Evolutionary conservation across 1,284 basidiomycete genomes (phyloP), one percentile per base, ranked within the genome.

Genomic region (Naganishia liquefaciens): DNA sequence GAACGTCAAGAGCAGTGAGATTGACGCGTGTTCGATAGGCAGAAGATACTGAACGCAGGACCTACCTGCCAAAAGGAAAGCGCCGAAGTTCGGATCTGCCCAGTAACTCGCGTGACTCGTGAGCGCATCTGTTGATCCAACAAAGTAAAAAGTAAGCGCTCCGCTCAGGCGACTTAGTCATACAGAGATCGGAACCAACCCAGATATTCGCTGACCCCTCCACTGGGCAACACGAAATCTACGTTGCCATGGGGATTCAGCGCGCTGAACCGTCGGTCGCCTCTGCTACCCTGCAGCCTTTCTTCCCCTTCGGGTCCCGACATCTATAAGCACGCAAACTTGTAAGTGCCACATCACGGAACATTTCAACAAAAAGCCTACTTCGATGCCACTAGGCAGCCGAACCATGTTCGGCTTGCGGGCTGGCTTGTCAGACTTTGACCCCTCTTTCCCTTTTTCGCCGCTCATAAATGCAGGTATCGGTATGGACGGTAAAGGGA

Each of bases 161-260:
- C 7, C 15, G 27, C 19, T 5, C 33, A 37, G 2, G 33, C 33
- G 13, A 2, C 2, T 13, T 37, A 7, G 2, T 13, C 10, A 9
- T 13, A n/a, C 28, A 37, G 19, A 46, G 21, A 39, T 7, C 39
- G 3, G 15, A 27, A 25, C 72, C 51, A 51, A 75, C 75, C 75
- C 6, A 79, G 64, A 54, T 79, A 79, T 61, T 78, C 78, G 70
- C 74, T 77, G 28, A 77, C 73, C 1, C 76, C 75, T 0, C 74
- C 70, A 6, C 74, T 73, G 4, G 77, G 76, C 23, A 80, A 68
- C 55, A 70, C 76, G 54, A 78, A 80, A 62, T 80, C 78, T 37
- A 80, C 63, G 61, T 75, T 77, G 1, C 79, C 79, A 61, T 79
- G 79, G 0, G 78, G 77, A 61, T 80, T 80, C 51, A 80, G 67